A percentile compares a stretch with the other conserved stretches of the same genome.
Evolutionary conservation across 2,329 filamentous ascomycete species (phyloP).

Genomic region (Fusarium oxysporum): DNA sequence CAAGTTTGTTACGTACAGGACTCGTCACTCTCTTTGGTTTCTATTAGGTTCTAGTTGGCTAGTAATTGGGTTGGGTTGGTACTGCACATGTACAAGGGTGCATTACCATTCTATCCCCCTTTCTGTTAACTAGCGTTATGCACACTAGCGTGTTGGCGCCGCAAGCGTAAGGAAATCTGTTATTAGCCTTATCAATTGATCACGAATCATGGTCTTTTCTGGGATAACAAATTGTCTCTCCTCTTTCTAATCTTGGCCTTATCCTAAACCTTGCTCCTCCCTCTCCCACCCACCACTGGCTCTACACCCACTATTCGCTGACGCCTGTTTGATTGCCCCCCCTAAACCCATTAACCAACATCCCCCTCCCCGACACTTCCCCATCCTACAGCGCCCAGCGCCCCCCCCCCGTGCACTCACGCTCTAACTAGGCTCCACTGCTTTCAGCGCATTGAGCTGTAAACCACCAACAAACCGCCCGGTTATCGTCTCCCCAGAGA

Average conservation of each 20-base stretch:
- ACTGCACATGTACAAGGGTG: conserved; percentile 1
- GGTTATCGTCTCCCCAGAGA: conserved; percentile 40
- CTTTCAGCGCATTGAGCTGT: conserved; percentile 38
- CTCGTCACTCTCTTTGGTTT: conserved; percentile 10
- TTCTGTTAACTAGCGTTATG: conserved; percentile 9
- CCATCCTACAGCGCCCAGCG: conserved; percentile 29
- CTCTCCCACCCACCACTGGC: conserved; percentile 25
- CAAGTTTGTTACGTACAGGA: neutral
- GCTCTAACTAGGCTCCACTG: conserved; percentile 39
- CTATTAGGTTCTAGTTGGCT: neutral
- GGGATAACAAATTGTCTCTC: conserved; percentile 28
- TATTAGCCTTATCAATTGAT: conserved; percentile 23
- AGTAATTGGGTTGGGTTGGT: neutral
- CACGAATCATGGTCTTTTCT: conserved; percentile 28
- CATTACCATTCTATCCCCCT: conserved; percentile 5
- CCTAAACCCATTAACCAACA: conserved; percentile 21
- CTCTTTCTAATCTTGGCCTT: conserved; percentile 33
- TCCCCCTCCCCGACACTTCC: conserved; percentile 19
- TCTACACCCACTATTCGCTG: conserved; percentile 29
- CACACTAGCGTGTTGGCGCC: conserved; percentile 29
- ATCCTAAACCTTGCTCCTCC: conserved; percentile 36
- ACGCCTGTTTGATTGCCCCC: conserved; percentile 29
- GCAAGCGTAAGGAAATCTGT: conserved; percentile 25
- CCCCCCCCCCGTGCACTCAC: conserved; percentile 26
- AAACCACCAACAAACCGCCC: conserved; percentile 35